phyloP scores from a whole-genome alignment of 2,329 filamentous ascomycete genomes.

The Catunica adiposa region DNA sequence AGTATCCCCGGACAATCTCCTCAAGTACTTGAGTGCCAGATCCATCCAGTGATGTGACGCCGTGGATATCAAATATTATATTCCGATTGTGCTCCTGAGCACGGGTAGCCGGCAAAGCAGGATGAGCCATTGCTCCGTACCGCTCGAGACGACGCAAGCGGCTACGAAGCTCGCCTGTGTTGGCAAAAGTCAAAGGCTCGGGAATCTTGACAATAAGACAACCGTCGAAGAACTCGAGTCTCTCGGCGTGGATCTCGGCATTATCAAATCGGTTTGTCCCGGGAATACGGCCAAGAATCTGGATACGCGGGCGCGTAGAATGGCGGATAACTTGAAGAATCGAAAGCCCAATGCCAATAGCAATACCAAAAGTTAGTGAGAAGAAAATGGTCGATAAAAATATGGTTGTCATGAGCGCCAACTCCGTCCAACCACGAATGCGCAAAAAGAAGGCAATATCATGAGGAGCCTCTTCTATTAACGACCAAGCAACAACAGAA shows the following conservation, averaged over 20 bases:
- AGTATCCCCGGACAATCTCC: conserved; percentile 73
- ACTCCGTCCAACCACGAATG: conserved; percentile 73
- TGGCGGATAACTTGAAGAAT: conserved; percentile 80
- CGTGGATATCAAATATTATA: conserved; percentile 92
- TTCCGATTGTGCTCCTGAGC: conserved; percentile 71
- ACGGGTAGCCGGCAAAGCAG: conserved; percentile 66
- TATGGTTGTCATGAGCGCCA: conserved; percentile 76
- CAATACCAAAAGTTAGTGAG: conserved; percentile 84
- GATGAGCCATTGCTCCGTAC: conserved; percentile 81
- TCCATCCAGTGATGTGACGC: conserved; percentile 87
- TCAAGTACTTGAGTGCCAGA: conserved; percentile 80
- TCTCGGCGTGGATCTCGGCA: conserved; percentile 54
- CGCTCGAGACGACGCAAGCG: conserved; percentile 69
- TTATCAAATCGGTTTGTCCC: conserved; percentile 76
- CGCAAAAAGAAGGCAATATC: conserved; percentile 79
- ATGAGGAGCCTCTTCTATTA: conserved; percentile 88
- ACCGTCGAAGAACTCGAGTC: conserved; percentile 77
- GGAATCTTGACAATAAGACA: conserved; percentile 95
- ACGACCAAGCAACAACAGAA: conserved; percentile 80
- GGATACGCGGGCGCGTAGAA: conserved; percentile 80
- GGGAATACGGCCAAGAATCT: conserved; percentile 81
- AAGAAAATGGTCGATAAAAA: conserved; percentile 89
- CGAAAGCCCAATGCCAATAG: conserved; percentile 80
- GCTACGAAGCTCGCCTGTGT: conserved; percentile 81
- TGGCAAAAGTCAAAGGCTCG: conserved; percentile 90